Evolutionary conservation across 306 rosid species (phyloP), one percentile per base, ranked within the genome.

Genomic region (Rosa lucieae): DNA sequence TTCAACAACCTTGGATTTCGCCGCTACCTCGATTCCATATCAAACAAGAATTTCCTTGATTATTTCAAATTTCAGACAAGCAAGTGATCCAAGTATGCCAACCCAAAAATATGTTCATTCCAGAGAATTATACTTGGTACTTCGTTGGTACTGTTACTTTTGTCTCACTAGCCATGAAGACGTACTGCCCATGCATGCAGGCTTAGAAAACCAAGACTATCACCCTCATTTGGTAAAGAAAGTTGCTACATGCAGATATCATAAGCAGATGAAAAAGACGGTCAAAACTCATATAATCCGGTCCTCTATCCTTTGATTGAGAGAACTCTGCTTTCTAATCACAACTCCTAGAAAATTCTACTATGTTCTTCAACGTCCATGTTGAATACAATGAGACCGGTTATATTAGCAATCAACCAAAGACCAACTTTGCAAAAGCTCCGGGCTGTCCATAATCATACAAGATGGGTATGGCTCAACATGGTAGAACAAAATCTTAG

Each of bases 71-170:
- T 26, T 29, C 18, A 29, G 40, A 80, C 61, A 48, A 48, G 77
- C 85, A 77, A 70, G 39, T 9, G 72, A 67, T 74, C 52, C 67
- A 35, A 80, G 67, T 58, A 72, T 58, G 65, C 73, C 53, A 78
- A 58, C 85, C 81, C 37, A 32, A 65, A 80, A 77, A 78, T 72
- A 56, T 29, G 43, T 59, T 26, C 78, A 29, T 47, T 18, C 35
- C 63, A 17, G 35, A 44, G 18, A 63, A 49, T 39, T n/a, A n/a
- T 71, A 21, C 35, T 15, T 70, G 72, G 78, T 75, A 44, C 23
- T 11, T 70, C 67, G 71, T 63, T 65, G 21, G 70, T 12, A 26
- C 18, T 4, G 56, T 20, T 76, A 51, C 37, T 53, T 55, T 48
- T 68, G 68, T 47, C 61, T 6, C 70, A 46, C 44, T 43, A 1